Conservation (phyloP, 2,329 filamentous ascomycete genomes). For the Fusarium marasasianum region DNA sequence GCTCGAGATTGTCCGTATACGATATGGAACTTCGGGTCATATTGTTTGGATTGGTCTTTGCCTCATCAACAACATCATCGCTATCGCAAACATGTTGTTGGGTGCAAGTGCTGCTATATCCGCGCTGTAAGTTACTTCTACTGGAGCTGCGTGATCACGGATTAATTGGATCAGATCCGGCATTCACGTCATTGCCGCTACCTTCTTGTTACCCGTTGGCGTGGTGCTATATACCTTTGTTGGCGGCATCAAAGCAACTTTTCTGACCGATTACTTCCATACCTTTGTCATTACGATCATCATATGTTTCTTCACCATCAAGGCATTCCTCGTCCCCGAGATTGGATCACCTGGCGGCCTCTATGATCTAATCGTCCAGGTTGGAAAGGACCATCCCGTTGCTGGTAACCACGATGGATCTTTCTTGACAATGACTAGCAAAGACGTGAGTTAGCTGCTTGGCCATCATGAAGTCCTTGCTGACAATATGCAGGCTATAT, state of each 20-base stretch:
- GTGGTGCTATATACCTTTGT: conserved; percentile 53
- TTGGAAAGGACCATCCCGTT: conserved; percentile 56
- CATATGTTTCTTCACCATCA: conserved; percentile 58
- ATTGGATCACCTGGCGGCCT: conserved; percentile 59
- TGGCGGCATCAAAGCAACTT: conserved; percentile 53
- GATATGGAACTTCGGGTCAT: conserved; percentile 59
- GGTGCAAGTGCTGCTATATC: conserved; percentile 48
- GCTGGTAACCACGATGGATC: conserved; percentile 60
- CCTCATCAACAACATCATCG: conserved; percentile 64
- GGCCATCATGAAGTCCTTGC: background rate
- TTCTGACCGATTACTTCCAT: conserved; percentile 63
- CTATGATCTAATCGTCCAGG: conserved; percentile 60
- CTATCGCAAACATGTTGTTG: conserved; percentile 62
- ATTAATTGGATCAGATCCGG: conserved; percentile 49
- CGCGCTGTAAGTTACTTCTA: conserved; percentile 41
- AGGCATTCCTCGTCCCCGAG: conserved; percentile 57
- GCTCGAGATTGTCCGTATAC: conserved; percentile 62
- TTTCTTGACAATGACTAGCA: conserved; percentile 65
- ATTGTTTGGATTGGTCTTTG: conserved; percentile 62
- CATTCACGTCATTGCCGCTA: conserved; percentile 60
- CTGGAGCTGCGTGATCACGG: background rate
- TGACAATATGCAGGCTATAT: conserved; percentile 50
- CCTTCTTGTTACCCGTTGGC: conserved; percentile 54
- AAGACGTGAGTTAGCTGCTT: conserved; percentile 48
- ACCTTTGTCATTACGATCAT: conserved; percentile 64